Conservation (phyloP, 192 early-diverging fungal species). For the Coemansia sp. region DNA sequence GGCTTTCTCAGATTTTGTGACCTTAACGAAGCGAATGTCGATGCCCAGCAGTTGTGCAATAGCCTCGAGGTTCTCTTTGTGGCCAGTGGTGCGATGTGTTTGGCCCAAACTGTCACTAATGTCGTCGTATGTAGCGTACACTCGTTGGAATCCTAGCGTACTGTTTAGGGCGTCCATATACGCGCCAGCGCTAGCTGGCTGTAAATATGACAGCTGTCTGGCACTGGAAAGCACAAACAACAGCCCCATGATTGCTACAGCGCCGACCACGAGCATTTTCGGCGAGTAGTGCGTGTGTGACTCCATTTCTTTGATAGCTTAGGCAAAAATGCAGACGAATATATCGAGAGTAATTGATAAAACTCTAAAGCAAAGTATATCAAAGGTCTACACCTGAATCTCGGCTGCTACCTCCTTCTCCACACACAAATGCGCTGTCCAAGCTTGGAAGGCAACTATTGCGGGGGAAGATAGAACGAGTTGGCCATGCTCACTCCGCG, state of each 20-base stretch:
- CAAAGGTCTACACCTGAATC: background rate
- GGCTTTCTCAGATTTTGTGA: constrained; percentile 1
- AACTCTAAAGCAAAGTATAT: background rate
- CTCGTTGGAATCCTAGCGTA: constrained; percentile 1
- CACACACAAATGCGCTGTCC: background rate
- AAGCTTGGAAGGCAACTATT: background rate
- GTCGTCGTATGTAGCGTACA: too few species aligned
- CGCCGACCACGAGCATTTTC: background rate
- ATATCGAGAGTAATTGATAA: background rate
- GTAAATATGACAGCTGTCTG: background rate
- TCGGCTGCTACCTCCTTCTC: background rate
- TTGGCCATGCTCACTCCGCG: background rate
- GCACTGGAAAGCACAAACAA: background rate
- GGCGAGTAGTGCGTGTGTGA: constrained; percentile 1
- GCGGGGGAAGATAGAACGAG: background rate
- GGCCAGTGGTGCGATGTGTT: background rate
- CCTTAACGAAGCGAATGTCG: constrained; percentile 14
- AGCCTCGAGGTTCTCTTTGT: constrained; percentile 18
- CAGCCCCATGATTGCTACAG: background rate
- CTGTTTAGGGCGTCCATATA: constrained; percentile 27
- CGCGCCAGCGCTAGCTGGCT: background rate
- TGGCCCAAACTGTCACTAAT: too few species aligned
- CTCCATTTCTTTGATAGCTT: background rate
- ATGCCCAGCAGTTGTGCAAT: constrained; percentile 29
- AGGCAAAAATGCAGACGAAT: background rate